Evolutionary conservation across 73 alveolate species (phyloP), one percentile per base, ranked within the genome.

Genomic region (Stentor roeselii): DNA sequence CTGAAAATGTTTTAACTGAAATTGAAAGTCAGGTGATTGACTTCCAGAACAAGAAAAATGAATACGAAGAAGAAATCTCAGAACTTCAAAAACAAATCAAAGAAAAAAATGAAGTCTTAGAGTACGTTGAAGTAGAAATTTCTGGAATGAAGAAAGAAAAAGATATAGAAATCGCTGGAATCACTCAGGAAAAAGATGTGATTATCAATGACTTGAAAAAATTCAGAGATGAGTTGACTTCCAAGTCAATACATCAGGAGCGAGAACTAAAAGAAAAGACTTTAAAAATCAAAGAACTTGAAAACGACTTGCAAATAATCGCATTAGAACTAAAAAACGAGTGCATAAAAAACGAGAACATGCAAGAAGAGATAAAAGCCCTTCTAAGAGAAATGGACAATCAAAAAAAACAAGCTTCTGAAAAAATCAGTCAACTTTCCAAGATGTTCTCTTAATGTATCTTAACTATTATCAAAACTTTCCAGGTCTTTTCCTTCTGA

Each of bases 21-120:
- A 21, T 89, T 14, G 86, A 84, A 67, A 34, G 76, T 3, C 59
- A 84, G 60, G 76, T 88, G n/a, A 86, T 84, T 37, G 95, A 89
- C 35, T 36, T 37, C 6, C 88, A 88, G 60, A n/a, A 42, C 15
- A 42, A 75, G 78, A 83, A 75, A 59, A 36, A 75, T 15, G 78
- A 31, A 31, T 42, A 40, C 40, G 30, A 30, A 59, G 75, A 83
- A 30, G 30, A 15, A 21, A 83, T 75, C 27, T 15, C 36, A 32
- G 75, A 83, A 42, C 58, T 78, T 39, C 67, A 86, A 58, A 86
- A 86, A 82, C 58, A 82, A 59, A 2, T 59, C 78, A 50, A 67
- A 83, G 76, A 37, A 84, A 83, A 38, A 83, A 35, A n/a, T 14
- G 67, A 78, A 59, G 82, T 78, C 34, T 30, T 78, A 15, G 86